A percentile compares a stretch with the other conserved stretches of the same genome.
Conservation (phyloP, 495 filamentous ascomycete species). For the Xanthoparmelia taractica region DNA sequence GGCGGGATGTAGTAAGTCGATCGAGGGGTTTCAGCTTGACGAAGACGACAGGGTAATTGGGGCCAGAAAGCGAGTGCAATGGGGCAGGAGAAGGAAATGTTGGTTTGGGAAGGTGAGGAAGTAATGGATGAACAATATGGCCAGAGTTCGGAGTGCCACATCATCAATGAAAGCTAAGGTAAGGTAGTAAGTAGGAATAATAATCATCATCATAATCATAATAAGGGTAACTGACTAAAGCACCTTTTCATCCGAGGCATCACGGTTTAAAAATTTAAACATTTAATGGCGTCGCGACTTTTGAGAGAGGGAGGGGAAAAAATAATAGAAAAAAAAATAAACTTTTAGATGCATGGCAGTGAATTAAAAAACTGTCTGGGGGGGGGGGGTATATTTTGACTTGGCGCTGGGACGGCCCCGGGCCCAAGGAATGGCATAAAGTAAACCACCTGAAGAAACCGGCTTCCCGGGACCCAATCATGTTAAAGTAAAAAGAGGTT, state of each 20-base stretch:
- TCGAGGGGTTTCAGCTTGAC: neutral
- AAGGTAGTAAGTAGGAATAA: neutral
- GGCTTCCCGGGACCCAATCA: conserved; percentile 14
- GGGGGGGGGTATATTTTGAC: no score
- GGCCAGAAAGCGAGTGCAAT: neutral
- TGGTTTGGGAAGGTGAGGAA: neutral
- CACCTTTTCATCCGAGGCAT: neutral
- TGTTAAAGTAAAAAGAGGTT: no score
- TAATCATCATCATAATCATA: no score
- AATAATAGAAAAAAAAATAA: no score
- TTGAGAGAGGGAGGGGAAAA: no score
- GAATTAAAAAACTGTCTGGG: no score
- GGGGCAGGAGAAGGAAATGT: neutral
- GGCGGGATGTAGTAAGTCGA: neutral
- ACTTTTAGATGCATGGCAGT: no score
- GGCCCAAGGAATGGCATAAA: neutral
- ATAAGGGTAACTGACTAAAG: no score
- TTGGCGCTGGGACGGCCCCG: neutral
- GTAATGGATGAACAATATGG: neutral
- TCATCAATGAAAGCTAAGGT: conserved; percentile 2
- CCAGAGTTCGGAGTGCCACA: neutral
- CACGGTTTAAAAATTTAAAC: no score
- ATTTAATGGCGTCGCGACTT: no score
- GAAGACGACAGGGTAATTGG: neutral
- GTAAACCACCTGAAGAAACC: conserved; percentile 7